Conservation (phyloP, 176 grass and related monocot genomes). For the Lolium multiflorum region DNA sequence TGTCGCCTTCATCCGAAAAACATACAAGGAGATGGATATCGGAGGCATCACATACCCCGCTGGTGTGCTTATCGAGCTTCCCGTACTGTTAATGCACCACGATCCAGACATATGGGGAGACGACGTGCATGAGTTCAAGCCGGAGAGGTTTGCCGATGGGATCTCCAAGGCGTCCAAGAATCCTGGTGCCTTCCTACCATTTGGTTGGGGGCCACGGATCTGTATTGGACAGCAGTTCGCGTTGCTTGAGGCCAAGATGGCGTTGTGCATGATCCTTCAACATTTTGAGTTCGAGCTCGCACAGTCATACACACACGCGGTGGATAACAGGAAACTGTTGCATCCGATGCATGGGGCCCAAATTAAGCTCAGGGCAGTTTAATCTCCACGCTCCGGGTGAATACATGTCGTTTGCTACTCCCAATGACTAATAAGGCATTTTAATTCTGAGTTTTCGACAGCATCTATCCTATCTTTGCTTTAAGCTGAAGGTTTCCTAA, state of each 20-base stretch:
- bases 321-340: conserved; percentile 3
- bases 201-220: conserved; percentile 13
- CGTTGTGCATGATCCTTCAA: neutral
- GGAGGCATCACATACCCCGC: neutral
- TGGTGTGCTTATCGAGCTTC: conserved; percentile 7
- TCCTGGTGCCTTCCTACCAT: neutral
- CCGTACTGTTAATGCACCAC: conserved; percentile 1
- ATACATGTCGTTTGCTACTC: neutral
- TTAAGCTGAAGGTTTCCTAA: too few species aligned
- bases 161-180: neutral
- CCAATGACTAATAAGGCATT: neutral
- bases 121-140: neutral
- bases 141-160: neutral
- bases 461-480: too few species aligned
- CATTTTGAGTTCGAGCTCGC: neutral
- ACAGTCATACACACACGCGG: neutral
- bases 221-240: neutral
- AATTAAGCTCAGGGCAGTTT: neutral
- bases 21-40: conserved; percentile 9
- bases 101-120: neutral
- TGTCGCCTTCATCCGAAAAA: neutral
- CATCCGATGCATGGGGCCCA: neutral
- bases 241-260: neutral
- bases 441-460: neutral
- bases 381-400: neutral